Conservation (phyloP, 768 basidiomycete genomes). For the Lactifluus volemus region DNA sequence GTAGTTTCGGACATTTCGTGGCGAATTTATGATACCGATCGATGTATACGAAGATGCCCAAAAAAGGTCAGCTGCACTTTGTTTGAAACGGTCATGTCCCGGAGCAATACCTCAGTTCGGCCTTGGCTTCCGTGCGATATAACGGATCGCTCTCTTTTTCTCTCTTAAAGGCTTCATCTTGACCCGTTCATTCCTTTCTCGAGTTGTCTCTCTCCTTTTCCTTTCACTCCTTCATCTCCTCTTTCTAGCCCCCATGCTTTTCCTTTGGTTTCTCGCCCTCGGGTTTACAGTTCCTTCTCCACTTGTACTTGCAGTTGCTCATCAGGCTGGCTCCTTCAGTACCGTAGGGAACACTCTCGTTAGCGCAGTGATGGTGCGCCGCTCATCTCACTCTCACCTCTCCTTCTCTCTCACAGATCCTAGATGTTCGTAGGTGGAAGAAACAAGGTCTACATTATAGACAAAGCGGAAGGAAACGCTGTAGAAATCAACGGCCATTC, state of each 20-base stretch:
- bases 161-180: no score
- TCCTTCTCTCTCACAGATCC: background rate
- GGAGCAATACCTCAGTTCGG: no score
- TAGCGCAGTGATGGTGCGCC: conserved; percentile 5
- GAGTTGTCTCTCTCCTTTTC: no score
- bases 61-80: background rate
- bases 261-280: no score
- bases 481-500: conserved; percentile 58
- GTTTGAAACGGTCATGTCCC: background rate
- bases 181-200: no score
- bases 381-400: background rate
- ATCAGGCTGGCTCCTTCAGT: background rate
- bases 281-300: no score
- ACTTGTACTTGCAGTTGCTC: background rate
- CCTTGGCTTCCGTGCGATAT: no score
- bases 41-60: background rate
- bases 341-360: background rate
- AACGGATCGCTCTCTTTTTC: no score
- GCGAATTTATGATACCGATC: no score
- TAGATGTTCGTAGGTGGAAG: conserved; percentile 77
- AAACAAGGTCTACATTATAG: conserved; percentile 78
- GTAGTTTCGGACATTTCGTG: background rate
- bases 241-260: background rate
- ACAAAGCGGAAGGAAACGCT: conserved; percentile 78
- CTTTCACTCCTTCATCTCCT: background rate